Conservation (phyloP, 1,139 yeast species). For the Hansenula lynferdii region DNA sequence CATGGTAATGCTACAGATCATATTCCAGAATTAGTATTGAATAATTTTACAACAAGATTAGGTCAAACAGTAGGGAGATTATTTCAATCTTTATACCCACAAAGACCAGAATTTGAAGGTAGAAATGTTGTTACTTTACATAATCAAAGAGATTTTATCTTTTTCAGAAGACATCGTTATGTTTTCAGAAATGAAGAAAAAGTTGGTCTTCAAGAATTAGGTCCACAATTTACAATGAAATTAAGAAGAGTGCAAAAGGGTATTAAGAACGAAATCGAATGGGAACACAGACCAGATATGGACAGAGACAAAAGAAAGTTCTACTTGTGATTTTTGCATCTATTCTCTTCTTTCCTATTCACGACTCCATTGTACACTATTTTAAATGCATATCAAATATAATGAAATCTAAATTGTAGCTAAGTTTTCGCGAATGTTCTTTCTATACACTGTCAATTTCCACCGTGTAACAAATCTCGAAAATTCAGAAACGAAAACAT, state of each 20-base stretch:
- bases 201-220: slow-evolving; percentile 93
- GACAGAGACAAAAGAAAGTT: slow-evolving; percentile 94
- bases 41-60: slow-evolving; percentile 85
- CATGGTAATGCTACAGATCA: slow-evolving; percentile 92
- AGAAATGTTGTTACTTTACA: slow-evolving; percentile 94
- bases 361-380: neutral
- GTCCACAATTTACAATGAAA: slow-evolving; percentile 92
- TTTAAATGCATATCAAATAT: neutral
- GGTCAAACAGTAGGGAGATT: slow-evolving; percentile 91
- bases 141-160: slow-evolving; percentile 92
- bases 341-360: neutral
- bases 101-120: slow-evolving; percentile 88
- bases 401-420: neutral
- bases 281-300: slow-evolving; percentile 97
- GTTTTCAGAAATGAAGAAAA: slow-evolving; percentile 83
- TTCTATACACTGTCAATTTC: no score
- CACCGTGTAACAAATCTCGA: slow-evolving; percentile 1
- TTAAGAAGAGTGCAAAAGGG: slow-evolving; percentile 89
- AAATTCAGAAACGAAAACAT: slow-evolving; percentile 2
- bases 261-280: slow-evolving; percentile 83
- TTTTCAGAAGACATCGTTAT: slow-evolving; percentile 93
- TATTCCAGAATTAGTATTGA: slow-evolving; percentile 84
- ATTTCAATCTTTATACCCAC: slow-evolving; percentile 90
- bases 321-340: slow-evolving; percentile 50
- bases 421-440: neutral